These are phyloP conservation scores for Eucalyptus camaldulensis DNA, from an alignment of 345 rosid genomes.

Conservation along the genomic window DNA sequence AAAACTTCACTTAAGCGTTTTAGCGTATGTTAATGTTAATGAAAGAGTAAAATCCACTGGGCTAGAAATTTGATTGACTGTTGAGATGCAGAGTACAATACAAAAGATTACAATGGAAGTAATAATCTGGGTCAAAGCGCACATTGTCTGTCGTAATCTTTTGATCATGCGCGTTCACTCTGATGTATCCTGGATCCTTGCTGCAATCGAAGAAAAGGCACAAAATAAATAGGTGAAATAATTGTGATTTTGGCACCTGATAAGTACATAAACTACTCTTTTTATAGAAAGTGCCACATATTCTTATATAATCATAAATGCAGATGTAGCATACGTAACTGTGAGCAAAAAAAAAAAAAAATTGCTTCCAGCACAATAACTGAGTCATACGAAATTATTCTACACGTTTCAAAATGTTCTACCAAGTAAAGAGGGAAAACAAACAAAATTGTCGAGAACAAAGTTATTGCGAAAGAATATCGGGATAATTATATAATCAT, in stretches of 20 bases:
- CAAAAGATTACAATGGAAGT: neutral
- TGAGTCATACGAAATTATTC: too few species aligned
- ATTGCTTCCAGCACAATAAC: too few species aligned
- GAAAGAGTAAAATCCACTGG: neutral
- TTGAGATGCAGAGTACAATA: neutral
- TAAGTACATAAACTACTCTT: neutral
- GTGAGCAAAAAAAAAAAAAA: too few species aligned
- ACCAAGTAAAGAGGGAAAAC: neutral
- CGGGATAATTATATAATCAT: neutral
- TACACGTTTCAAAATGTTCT: too few species aligned
- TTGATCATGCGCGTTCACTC: conserved; percentile 56
- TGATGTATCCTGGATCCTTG: conserved; percentile 92
- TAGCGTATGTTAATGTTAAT: neutral
- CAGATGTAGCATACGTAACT: neutral
- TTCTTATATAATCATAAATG: neutral
- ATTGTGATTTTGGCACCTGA: neutral
- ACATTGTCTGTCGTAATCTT: conserved; percentile 89
- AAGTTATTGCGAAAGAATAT: neutral
- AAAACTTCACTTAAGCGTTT: neutral
- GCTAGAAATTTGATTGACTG: neutral
- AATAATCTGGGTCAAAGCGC: conserved; percentile 2
- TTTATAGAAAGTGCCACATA: neutral
- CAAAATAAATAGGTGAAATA: neutral
- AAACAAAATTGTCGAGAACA: neutral
- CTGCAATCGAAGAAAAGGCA: conserved; percentile 25